Percentiles rank a stretch among this genome's conserved stretches.
These are phyloP conservation scores for Phaseolus coccineus DNA, from an alignment of 331 rosid species.

Conservation along the genomic window DNA sequence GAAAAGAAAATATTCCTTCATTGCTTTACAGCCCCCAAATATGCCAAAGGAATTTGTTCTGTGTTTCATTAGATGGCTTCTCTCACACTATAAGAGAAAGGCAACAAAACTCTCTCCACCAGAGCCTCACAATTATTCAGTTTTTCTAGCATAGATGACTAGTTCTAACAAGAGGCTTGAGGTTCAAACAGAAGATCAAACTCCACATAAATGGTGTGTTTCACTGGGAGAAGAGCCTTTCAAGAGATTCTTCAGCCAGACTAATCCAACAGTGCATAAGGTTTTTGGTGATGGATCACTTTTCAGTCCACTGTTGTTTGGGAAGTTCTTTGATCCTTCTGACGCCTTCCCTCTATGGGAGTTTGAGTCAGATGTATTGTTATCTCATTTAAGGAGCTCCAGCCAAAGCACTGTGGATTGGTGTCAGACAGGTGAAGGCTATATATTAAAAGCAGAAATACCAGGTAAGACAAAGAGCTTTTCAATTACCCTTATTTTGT, in stretches of 20 bases:
- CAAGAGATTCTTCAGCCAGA: constrained; percentile 65
- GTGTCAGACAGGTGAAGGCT: constrained; percentile 71
- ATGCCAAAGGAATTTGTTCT: constrained; percentile 66
- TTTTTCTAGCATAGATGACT: constrained; percentile 51
- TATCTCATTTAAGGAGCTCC: constrained; percentile 65
- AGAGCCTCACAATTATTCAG: constrained; percentile 37
- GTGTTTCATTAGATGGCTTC: constrained; percentile 46
- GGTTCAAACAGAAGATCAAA: constrained; percentile 69
- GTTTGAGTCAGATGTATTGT: constrained; percentile 76
- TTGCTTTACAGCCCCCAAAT: constrained; percentile 63
- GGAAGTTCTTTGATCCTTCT: constrained; percentile 94
- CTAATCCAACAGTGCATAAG: constrained; percentile 61
- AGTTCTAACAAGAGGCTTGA: constrained; percentile 64
- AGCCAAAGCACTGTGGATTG: constrained; percentile 75
- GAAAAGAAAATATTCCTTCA: constrained; percentile 56
- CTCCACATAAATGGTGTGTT: constrained; percentile 80
- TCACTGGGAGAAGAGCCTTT: constrained; percentile 82
- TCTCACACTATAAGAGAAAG: constrained; percentile 63
- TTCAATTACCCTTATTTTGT: not conserved
- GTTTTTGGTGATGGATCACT: constrained; percentile 85
- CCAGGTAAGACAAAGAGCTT: constrained; percentile 61
- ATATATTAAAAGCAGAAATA: constrained; percentile 73
- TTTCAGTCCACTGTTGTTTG: constrained; percentile 91
- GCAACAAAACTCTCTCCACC: constrained; percentile 53
- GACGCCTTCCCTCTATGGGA: constrained; percentile 99